phyloP scores from a whole-genome alignment of 257 asterid species.

The Ajuga chamaepitys region DNA sequence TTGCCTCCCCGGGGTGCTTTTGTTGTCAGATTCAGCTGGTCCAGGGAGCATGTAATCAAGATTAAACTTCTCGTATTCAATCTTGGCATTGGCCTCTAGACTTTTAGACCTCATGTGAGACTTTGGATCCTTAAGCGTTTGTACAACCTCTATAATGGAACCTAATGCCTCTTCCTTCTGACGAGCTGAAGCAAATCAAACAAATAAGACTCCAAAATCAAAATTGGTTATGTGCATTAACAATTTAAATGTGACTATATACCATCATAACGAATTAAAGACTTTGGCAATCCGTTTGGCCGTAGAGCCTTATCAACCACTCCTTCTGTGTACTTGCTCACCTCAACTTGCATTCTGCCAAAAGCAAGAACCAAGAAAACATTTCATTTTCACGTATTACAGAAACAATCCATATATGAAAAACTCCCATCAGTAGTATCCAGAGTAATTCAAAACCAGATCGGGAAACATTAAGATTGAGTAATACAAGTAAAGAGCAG shows the following conservation, averaged over 20 bases:
- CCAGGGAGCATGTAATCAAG: conserved; percentile 68
- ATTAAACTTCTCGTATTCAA: conserved; percentile 30
- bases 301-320: conserved; percentile 62
- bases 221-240: conserved; percentile 8
- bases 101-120: conserved; percentile 45
- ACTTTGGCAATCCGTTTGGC: conserved; percentile 92
- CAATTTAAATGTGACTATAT: conserved; percentile 3
- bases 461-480: neutral
- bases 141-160: conserved; percentile 81
- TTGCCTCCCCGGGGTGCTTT: conserved; percentile 38
- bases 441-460: too few species aligned
- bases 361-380: neutral
- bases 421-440: too few species aligned
- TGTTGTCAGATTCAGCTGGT: conserved; percentile 40
- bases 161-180: conserved; percentile 91
- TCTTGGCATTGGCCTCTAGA: conserved; percentile 30
- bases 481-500: neutral
- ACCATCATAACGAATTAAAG: conserved; percentile 96
- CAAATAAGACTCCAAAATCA: conserved; percentile 15
- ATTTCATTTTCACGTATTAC: neutral
- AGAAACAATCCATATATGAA: too few species aligned
- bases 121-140: conserved; percentile 73
- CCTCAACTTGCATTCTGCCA: conserved; percentile 99
- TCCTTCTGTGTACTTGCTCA: conserved; percentile 98
- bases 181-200: conserved; percentile 55